These are phyloP conservation scores for Mycosphaerella sp. DNA, from an alignment of 2,329 filamentous ascomycete species.

Conservation along the genomic window DNA sequence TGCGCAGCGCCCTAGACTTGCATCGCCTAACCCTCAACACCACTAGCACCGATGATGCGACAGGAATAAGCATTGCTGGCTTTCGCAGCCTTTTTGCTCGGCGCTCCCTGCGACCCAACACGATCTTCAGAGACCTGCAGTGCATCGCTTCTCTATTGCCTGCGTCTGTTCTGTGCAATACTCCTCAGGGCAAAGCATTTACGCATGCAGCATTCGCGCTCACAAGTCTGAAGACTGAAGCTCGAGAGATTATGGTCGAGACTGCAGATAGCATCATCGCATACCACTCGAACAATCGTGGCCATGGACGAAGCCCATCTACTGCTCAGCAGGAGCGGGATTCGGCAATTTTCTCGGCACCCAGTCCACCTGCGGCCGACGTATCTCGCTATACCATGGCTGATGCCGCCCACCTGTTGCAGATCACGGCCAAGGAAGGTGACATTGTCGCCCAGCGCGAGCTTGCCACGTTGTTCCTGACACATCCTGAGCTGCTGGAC, in stretches of 20 bases:
- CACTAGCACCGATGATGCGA: conserved; percentile 2
- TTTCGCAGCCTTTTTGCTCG: conserved; percentile 40
- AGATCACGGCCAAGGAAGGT: conserved; percentile 89
- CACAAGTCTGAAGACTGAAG: conserved; percentile 78
- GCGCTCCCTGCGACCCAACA: conserved; percentile 41
- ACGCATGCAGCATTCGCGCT: conserved; percentile 86
- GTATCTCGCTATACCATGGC: conserved; percentile 63
- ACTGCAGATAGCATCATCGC: conserved; percentile 64
- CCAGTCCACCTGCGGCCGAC: conserved; percentile 26
- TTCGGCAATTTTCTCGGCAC: conserved; percentile 28
- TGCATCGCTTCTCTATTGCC: conserved; percentile 58
- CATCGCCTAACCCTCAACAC: not conserved
- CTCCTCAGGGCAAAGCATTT: conserved; percentile 65
- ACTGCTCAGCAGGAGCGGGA: conserved; percentile 32
- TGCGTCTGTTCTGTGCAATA: conserved; percentile 51
- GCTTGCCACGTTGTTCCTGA: conserved; percentile 86
- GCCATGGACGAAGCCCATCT: conserved; percentile 30
- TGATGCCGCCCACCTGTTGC: conserved; percentile 83
- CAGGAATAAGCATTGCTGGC: conserved; percentile 18
- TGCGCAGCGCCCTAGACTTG: conserved; percentile 8
- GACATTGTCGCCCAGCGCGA: conserved; percentile 84
- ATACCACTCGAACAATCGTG: conserved; percentile 61
- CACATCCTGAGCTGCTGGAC: conserved; percentile 76
- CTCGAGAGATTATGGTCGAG: conserved; percentile 77
- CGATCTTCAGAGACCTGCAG: conserved; percentile 46